Percentiles rank a stretch among this genome's conserved stretches.
Conservation (phyloP, 2,329 filamentous ascomycete species). For the Xylaria multiplex region DNA sequence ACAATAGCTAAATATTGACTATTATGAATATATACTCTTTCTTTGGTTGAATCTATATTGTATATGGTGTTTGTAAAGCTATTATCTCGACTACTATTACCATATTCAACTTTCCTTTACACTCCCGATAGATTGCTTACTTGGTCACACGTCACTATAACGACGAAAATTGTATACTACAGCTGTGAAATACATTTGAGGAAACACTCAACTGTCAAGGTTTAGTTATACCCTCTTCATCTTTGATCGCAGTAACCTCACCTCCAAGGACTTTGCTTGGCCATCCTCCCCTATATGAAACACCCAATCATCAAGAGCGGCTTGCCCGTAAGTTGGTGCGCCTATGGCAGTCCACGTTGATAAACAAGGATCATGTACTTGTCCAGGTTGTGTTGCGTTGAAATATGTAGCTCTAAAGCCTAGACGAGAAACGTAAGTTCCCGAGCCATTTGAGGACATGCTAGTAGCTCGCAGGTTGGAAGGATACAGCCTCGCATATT, state of each 20-base stretch:
- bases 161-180: too few species aligned
- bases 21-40: too few species aligned
- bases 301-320: constrained; percentile 37
- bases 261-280: constrained; percentile 22
- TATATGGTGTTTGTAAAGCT: too few species aligned
- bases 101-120: too few species aligned
- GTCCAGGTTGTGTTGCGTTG: constrained; percentile 17
- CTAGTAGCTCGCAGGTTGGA: constrained; percentile 28
- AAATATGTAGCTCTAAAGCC: constrained; percentile 37
- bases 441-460: neutral
- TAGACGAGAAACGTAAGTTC: constrained; percentile 27
- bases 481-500: constrained; percentile 33
- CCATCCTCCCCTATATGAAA: constrained; percentile 37
- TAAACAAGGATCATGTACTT: constrained; percentile 35
- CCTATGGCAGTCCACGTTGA: constrained; percentile 33
- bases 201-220: too few species aligned
- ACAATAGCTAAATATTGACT: too few species aligned
- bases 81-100: too few species aligned
- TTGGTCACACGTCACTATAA: too few species aligned
- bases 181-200: too few species aligned
- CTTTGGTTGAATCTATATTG: too few species aligned
- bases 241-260: constrained; percentile 30
- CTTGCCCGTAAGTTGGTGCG: constrained; percentile 26
- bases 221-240: constrained; percentile 20
- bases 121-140: too few species aligned